Percentiles rank a stretch among this genome's conserved stretches.
Evolutionary conservation across 1,139 yeast genomes (phyloP).

Genomic region (Magnusiomyces tetraspermus): DNA sequence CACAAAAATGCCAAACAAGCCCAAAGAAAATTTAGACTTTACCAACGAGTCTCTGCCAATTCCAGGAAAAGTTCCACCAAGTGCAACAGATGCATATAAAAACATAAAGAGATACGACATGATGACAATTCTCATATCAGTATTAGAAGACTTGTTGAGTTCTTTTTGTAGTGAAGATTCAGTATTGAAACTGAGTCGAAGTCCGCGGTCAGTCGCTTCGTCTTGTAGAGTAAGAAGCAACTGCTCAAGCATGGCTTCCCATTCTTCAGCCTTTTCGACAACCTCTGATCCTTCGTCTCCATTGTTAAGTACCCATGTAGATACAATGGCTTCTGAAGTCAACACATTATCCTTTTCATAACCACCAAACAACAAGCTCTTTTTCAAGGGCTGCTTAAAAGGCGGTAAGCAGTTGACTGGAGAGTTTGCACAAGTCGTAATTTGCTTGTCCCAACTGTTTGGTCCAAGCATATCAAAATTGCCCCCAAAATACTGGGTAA

Average conservation of each 20-base stretch:
- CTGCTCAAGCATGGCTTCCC: slow-evolving; percentile 57
- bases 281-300: slow-evolving; percentile 35
- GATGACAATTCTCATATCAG: slow-evolving; percentile 62
- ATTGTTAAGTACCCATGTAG: slow-evolving; percentile 56
- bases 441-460: slow-evolving; percentile 43
- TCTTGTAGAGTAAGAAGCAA: slow-evolving; percentile 42
- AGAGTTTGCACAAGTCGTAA: slow-evolving; percentile 55
- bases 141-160: slow-evolving; percentile 67
- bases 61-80: slow-evolving; percentile 48
- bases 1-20: slow-evolving; percentile 70
- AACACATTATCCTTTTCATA: slow-evolving; percentile 40
- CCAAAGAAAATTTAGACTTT: slow-evolving; percentile 62
- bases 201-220: slow-evolving; percentile 39
- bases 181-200: slow-evolving; percentile 65
- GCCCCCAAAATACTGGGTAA: slow-evolving; percentile 80
- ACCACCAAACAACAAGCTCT: slow-evolving; percentile 61
- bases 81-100: slow-evolving; percentile 72
- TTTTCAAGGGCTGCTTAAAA: slow-evolving; percentile 82
- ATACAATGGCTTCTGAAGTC: slow-evolving; percentile 59
- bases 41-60: slow-evolving; percentile 35
- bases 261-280: slow-evolving; percentile 41
- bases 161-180: slow-evolving; percentile 80
- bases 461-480: slow-evolving; percentile 44
- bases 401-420: slow-evolving; percentile 88
- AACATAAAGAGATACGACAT: slow-evolving; percentile 85